These are phyloP conservation scores for Mortierella sp. DNA, from an alignment of 371 early-diverging fungal genomes.

Conservation along the genomic window DNA sequence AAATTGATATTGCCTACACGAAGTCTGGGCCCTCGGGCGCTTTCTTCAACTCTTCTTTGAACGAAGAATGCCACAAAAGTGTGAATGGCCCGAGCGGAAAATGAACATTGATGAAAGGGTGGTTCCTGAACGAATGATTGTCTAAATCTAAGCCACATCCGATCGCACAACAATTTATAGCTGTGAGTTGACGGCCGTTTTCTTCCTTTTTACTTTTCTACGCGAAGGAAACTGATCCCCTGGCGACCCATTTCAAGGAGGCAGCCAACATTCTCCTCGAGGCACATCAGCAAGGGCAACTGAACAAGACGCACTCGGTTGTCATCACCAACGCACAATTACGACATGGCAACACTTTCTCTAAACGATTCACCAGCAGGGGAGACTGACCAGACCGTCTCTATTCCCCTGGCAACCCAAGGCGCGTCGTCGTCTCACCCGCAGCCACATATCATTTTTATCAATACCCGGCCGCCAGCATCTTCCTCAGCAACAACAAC, in stretches of 20 bases:
- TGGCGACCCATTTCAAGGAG: neutral
- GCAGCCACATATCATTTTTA: slow-evolving; percentile 42
- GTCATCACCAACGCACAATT: neutral
- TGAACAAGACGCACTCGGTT: neutral
- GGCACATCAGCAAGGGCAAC: neutral
- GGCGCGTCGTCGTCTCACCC: slow-evolving; percentile 26
- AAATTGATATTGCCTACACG: no score
- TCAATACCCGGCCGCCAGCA: slow-evolving; percentile 33
- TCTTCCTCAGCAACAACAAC: neutral
- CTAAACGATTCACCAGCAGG: neutral
- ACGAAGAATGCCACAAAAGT: neutral
- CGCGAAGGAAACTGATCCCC: neutral
- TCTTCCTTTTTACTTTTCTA: neutral
- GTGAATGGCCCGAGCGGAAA: neutral
- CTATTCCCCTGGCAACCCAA: slow-evolving; percentile 24
- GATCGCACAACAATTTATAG: neutral
- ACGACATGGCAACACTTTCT: slow-evolving; percentile 11
- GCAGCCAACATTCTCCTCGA: neutral
- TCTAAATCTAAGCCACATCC: neutral
- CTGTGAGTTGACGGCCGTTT: neutral
- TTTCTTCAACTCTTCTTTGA: no score
- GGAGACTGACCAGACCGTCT: neutral
- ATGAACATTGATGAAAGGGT: no score
- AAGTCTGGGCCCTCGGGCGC: no score
- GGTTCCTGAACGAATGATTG: neutral